Evolutionary conservation across 2,329 filamentous ascomycete genomes (phyloP), one percentile per base, ranked within the genome.

Genomic region (Paecilomyces dactylethromorphus): DNA sequence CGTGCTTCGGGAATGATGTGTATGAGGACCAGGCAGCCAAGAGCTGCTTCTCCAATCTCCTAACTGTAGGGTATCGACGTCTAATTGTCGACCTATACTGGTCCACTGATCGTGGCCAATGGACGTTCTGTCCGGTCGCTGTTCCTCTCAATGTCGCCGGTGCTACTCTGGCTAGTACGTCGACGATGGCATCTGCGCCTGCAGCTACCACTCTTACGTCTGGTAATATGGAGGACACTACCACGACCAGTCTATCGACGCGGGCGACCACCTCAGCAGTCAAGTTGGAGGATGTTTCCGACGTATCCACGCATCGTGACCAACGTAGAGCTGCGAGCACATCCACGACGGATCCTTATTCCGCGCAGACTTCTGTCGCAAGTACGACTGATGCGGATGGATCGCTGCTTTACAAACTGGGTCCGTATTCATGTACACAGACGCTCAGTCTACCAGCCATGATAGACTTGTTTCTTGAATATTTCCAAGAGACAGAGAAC

Each of bases 21-120:
- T 88, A 83, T 68, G 80, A 84, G 62, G 76, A 81, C 64, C 70
- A 74, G 29, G 76, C 76, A 3, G 78, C 80, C 15, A 75, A 75
- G 39, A 78, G 76, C 68, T 89, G 86, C 70, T 74, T 88, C 35
- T 87, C 84, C 3, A 87, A 87, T 68, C 75, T 89, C 1, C 74
- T 89, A 29, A 79, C 81, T 0, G 72, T 81, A n/a, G 84, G 84
- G 4, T 87, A 85, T 64, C 78, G 80, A 45, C 78, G 82, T 52
- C 77, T 87, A 53, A 72, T 82, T 51, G 71, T 87, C 29, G 86
- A 89, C 68, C 64, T 87, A 12, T 88, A 86, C 66, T 89, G 86
- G 86, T 85, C 87, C 62, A 66, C 78, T 24, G 76, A 72, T 31
- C 77, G 79, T 29, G 71, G 71, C 32, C 67, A 76, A 49, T 88